Evolutionary conservation across 345 rosid genomes (phyloP).

Genomic region (Lumnitzera littorea): DNA sequence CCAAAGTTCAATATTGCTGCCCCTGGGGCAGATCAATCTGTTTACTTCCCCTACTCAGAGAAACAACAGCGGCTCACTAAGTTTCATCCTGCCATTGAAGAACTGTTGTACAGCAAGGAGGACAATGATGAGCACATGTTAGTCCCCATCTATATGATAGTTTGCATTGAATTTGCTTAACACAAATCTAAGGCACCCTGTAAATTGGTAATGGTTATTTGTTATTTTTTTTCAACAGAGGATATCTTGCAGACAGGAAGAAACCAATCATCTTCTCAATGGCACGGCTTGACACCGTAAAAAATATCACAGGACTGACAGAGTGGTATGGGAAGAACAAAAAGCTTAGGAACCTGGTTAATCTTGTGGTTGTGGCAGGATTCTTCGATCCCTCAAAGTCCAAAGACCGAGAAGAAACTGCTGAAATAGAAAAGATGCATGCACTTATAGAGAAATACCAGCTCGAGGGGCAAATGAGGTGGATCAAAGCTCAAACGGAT

Average conservation of each 20-base stretch:
- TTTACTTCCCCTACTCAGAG: slow-evolving; percentile 72
- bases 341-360: slow-evolving; percentile 62
- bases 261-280: slow-evolving; percentile 93
- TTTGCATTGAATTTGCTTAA: background rate
- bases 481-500: slow-evolving; percentile 94
- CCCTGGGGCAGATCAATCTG: slow-evolving; percentile 95
- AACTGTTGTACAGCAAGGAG: slow-evolving; percentile 53
- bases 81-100: slow-evolving; percentile 71
- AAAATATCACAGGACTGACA: slow-evolving; percentile 77
- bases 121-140: slow-evolving; percentile 77
- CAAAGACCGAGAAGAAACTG: slow-evolving; percentile 80
- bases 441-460: slow-evolving; percentile 58
- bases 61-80: slow-evolving; percentile 39
- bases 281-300: slow-evolving; percentile 94
- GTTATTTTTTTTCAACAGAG: slow-evolving; percentile 34
- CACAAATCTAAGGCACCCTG: background rate
- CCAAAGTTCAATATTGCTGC: slow-evolving; percentile 92
- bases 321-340: slow-evolving; percentile 95
- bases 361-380: slow-evolving; percentile 88
- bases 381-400: slow-evolving; percentile 73
- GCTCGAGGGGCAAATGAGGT: slow-evolving; percentile 77
- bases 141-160: slow-evolving; percentile 5
- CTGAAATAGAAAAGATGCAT: slow-evolving; percentile 88
- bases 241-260: slow-evolving; percentile 61
- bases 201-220: background rate